Evolutionary conservation across 2,329 filamentous ascomycete genomes (phyloP).

Genomic region (Ascochyta viciae-villosae): DNA sequence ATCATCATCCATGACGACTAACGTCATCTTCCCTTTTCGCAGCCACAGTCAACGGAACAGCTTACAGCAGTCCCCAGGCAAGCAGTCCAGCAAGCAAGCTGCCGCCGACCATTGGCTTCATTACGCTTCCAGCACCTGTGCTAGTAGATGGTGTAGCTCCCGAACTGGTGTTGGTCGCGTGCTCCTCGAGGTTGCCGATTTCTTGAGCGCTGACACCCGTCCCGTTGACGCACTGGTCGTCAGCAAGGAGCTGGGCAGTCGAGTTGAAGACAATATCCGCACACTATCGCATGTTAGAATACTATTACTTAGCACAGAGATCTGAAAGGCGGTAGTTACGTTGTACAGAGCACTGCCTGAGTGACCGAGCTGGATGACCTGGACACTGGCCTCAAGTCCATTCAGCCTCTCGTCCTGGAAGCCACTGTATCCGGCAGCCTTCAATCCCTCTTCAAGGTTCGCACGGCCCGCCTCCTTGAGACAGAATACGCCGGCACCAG

Average conservation of each 20-base stretch:
- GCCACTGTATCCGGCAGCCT: conserved; percentile 32
- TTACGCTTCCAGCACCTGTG: conserved; percentile 21
- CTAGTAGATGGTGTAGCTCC: conserved; percentile 6
- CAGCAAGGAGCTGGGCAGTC: conserved; percentile 46
- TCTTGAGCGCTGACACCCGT: conserved; percentile 49
- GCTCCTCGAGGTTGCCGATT: conserved; percentile 30
- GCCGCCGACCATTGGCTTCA: conserved; percentile 27
- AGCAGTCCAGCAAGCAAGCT: conserved; percentile 28
- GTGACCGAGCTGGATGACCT: conserved; percentile 54
- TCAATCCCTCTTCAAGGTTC: conserved; percentile 34
- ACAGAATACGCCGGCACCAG: conserved; percentile 57
- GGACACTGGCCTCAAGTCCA: conserved; percentile 53
- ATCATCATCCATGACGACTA: too few species aligned
- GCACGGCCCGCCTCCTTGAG: conserved; percentile 47
- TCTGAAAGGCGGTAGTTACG: conserved; percentile 28
- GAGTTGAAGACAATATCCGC: conserved; percentile 54
- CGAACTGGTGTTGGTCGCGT: conserved; percentile 7
- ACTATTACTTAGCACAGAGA: not conserved
- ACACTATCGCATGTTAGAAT: conserved; percentile 44
- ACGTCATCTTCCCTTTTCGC: not conserved
- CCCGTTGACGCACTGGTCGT: conserved; percentile 49
- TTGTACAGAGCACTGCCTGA: conserved; percentile 55
- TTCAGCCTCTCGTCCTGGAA: conserved; percentile 34
- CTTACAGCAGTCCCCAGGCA: conserved; percentile 28
- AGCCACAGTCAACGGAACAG: too few species aligned